These are phyloP conservation scores for Cladosporium sp. DNA, from an alignment of 2,329 filamentous ascomycete genomes.

Conservation along the genomic window DNA sequence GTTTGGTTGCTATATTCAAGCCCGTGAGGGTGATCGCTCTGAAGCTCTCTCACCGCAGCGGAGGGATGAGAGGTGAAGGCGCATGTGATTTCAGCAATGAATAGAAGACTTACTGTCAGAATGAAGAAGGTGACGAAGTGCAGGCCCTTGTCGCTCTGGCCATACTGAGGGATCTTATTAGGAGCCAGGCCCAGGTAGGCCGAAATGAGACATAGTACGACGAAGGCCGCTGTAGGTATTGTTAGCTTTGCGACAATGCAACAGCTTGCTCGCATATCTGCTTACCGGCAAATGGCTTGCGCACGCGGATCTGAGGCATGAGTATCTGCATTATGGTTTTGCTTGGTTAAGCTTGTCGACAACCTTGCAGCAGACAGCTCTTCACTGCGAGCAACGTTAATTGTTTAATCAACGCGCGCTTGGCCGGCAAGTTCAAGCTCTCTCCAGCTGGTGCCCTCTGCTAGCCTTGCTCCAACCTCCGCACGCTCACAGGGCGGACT, in stretches of 20 bases:
- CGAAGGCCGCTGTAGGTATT: slow-evolving; percentile 40
- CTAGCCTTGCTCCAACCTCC: background rate
- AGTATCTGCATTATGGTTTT: slow-evolving; percentile 1
- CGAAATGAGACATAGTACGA: slow-evolving; percentile 61
- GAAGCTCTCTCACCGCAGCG: background rate
- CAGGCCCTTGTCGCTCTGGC: slow-evolving; percentile 76
- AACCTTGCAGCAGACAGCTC: background rate
- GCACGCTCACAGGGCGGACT: background rate
- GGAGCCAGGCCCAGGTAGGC: slow-evolving; percentile 75
- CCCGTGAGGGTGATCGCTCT: background rate
- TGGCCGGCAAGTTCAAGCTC: background rate
- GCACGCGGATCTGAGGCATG: slow-evolving; percentile 65
- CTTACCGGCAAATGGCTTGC: slow-evolving; percentile 82
- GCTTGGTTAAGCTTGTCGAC: too few species aligned
- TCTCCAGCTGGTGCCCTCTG: background rate
- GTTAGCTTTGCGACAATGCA: background rate
- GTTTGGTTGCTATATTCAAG: background rate
- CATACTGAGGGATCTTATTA: slow-evolving; percentile 55
- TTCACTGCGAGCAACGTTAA: background rate
- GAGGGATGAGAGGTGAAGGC: background rate
- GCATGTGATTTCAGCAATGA: background rate
- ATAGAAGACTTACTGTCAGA: slow-evolving; percentile 58
- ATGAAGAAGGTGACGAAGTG: slow-evolving; percentile 87
- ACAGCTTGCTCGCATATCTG: background rate
- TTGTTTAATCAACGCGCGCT: background rate